Base-by-base conservation (phyloP, 2,329 filamentous ascomycete genomes). In the Neonectria sp. region DNA sequence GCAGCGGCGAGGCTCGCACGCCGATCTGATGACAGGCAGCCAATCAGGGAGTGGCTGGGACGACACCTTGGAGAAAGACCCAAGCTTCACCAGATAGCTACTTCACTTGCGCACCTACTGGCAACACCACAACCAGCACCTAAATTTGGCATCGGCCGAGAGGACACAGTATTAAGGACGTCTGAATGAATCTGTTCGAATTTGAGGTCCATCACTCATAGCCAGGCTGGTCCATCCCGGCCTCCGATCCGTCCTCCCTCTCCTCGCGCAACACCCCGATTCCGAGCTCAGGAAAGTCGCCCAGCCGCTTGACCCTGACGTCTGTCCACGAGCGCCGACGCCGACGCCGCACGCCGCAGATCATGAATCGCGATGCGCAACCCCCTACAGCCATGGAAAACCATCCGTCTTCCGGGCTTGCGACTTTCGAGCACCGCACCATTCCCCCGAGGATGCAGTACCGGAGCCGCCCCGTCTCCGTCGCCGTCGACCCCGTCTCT, bases 401-500 rank as follows among this genome's bases (percentile, higher is more conserved):
- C 43, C 65, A 71, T 48, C 68, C 70, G 33, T 53, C 71, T 37
- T 70, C 70, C 27, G 72, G 67, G 15, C 65, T 67, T 59, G 62
- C 72, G 55, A 68, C 65, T 35, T 67, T 69, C 46, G 72, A 72
- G 61, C 68, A 67, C 46, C 74, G 71, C 62, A 70, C 60, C 56
- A 79, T 82, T 35, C 72, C 77, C 31, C 85, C 81, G 69, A 82
- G 87, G 70, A 88, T 89, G 83, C 86, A 88, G 73, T 90, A 90
- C 75, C 84, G 88, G 75, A 89, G 85, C 75, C 86, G 88, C 21
- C 88, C 88, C 7, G 86, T 95, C 35, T 90, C 93, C 37, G 94
- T 97, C 69, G 94, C 95, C 49, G 92, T 97, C 73, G 94, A 97
- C 77, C 95, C 95, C 2, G 92, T 97, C 64, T 95, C 95, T 55